phyloP scores from a whole-genome alignment of 306 rosid genomes.

The Prunus salicina region DNA sequence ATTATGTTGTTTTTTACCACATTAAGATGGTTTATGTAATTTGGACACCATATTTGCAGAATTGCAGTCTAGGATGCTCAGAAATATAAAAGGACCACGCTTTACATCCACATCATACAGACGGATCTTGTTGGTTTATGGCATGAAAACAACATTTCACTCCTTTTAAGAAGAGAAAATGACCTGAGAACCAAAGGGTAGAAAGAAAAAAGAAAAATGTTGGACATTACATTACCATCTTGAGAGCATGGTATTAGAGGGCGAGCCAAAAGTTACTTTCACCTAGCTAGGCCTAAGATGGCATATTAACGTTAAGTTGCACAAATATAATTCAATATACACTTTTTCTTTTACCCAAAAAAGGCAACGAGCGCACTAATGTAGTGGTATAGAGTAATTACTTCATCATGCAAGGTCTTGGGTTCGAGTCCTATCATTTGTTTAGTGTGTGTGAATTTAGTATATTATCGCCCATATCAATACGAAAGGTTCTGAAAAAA shows the following conservation, averaged over 20 bases:
- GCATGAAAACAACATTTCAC: slow-evolving; percentile 15
- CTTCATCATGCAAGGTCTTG: rapidly evolving
- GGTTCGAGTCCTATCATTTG: no score
- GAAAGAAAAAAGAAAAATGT: not conserved
- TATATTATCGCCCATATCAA: no score
- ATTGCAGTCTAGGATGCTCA: slow-evolving; percentile 38
- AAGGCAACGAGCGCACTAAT: no score
- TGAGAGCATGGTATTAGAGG: not conserved
- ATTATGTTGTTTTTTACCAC: not conserved
- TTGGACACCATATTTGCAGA: slow-evolving; percentile 1
- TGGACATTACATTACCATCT: not conserved
- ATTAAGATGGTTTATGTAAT: not conserved
- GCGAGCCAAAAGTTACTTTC: not conserved
- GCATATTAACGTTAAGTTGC: no score
- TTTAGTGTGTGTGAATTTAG: no score
- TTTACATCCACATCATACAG: slow-evolving; percentile 29
- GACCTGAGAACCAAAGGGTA: slow-evolving; percentile 1
- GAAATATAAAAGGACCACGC: slow-evolving; percentile 37
- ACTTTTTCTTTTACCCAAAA: no score
- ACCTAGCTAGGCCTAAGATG: not conserved
- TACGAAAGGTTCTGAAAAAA: no score
- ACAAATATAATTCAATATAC: no score
- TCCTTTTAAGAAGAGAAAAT: slow-evolving; percentile 27
- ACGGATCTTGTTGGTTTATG: slow-evolving; percentile 22
- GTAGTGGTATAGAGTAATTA: no score